Evolutionary conservation across 371 early-diverging fungal species (phyloP).

Genomic region (Caulochytrium protostelioides): DNA sequence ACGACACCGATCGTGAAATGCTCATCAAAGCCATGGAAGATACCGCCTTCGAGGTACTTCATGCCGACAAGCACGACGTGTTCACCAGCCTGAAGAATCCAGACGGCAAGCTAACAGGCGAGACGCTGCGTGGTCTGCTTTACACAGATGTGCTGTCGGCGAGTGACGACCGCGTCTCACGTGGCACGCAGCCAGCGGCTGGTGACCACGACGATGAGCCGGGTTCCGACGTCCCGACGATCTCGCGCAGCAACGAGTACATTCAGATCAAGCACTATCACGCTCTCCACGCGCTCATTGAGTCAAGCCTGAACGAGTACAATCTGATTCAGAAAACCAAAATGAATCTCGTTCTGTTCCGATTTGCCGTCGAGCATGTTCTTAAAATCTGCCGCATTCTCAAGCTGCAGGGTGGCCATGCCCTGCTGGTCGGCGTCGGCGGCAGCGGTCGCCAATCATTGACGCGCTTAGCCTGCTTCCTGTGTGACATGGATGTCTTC

Average conservation of each 20-base stretch:
- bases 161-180: no score
- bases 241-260: no score
- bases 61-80: no score
- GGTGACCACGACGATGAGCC: no score
- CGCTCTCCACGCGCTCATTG: conserved; percentile 16
- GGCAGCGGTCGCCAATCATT: conserved; percentile 31
- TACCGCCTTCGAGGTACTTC: no score
- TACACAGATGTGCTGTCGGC: no score
- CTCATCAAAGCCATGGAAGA: no score
- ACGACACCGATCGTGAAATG: conserved; percentile 20
- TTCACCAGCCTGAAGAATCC: no score
- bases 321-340: conserved; percentile 31
- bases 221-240: no score
- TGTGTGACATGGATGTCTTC: conserved; percentile 25
- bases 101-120: no score
- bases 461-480: conserved; percentile 22
- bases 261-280: conserved; percentile 19
- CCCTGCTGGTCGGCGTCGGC: conserved; percentile 32
- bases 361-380: conserved; percentile 34
- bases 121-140: no score
- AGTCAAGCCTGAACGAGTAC: conserved; percentile 19
- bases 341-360: conserved; percentile 28
- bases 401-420: conserved; percentile 28
- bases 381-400: conserved; percentile 25
- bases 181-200: no score